Base-by-base conservation (phyloP, 2,329 filamentous ascomycete genomes). In the Botrytis elliptica region DNA sequence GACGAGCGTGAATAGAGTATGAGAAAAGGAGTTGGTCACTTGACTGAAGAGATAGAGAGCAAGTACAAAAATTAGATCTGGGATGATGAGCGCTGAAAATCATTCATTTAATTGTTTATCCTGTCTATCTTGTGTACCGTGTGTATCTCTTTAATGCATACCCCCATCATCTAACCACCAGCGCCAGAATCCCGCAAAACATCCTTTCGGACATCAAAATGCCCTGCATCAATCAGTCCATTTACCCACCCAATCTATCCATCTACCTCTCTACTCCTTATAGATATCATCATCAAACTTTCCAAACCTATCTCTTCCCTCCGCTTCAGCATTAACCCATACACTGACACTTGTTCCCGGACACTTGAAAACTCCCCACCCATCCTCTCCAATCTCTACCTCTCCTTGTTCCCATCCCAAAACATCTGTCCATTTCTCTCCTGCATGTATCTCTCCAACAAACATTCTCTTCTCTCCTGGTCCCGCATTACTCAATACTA, bases 371-470 rank as follows among this genome's bases (percentile, higher is more conserved):
- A 83, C 74, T 0, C 87, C 91, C 78, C 84, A 90, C 0, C 91
- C 91, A 46, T 87, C 83, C 2, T 83, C 81, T 76, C 89, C 89
- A 77, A 93, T 90, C 25, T 82, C 81, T 0, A 92, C 86, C 75
- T 88, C 84, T 0, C 85, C 85, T 67, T 86, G 78, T 72, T 85
- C 84, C 85, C 86, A 88, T 10, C 83, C 86, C 70, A 90, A 80
- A 1, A 92, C 79, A 82, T 93, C 90, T 0, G 87, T 89, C 90
- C 90, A 92, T 57, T 83, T 80, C 82, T 92, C 88, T 0, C 88
- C 89, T 0, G 84, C 84, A 79, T 90, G 88, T 67, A 82, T 82
- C 68, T 84, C 81, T 0, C 90, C 91, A 20, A 92, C 88, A 74
- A 85, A 86, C 90, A 93, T 92, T 74, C 83, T 85, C 79, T 88